These are phyloP conservation scores for Exserohilum turcica DNA, from an alignment of 2,329 filamentous ascomycete genomes.

Conservation along the genomic window DNA sequence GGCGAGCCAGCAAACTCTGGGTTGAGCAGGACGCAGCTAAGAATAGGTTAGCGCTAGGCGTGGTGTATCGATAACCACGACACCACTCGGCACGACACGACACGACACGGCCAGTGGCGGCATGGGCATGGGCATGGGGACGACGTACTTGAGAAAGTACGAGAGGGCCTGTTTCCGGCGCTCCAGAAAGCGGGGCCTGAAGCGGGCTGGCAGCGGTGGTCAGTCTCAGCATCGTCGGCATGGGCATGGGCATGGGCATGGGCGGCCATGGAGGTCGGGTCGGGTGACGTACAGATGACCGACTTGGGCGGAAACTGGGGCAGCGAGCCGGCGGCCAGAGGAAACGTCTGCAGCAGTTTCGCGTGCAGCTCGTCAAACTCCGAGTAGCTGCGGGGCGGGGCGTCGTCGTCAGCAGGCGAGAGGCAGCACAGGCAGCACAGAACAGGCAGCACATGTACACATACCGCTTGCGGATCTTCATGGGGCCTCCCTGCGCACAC, in stretches of 20 bases:
- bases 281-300: slow-evolving; percentile 69
- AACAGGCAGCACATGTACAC: not conserved
- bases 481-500: slow-evolving; percentile 57
- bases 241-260: too few species aligned
- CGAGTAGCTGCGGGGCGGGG: slow-evolving; percentile 68
- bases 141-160: slow-evolving; percentile 87
- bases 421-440: not conserved
- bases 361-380: slow-evolving; percentile 86
- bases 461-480: slow-evolving; percentile 65
- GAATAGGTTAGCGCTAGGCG: slow-evolving; percentile 36
- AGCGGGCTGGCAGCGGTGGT: slow-evolving; percentile 57
- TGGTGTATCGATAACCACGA: slow-evolving; percentile 9
- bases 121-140: too few species aligned
- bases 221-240: too few species aligned
- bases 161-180: slow-evolving; percentile 79
- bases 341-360: slow-evolving; percentile 78
- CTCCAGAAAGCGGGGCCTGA: slow-evolving; percentile 83
- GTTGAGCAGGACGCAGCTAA: slow-evolving; percentile 85
- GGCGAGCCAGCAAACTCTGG: slow-evolving; percentile 93
- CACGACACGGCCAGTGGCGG: too few species aligned
- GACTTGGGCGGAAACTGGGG: slow-evolving; percentile 92
- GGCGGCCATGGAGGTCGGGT: too few species aligned
- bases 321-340: slow-evolving; percentile 80
- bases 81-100: too few species aligned
- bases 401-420: slow-evolving; percentile 32